Evolutionary conservation across 129 eudicot species (phyloP).

Genomic region (Oenanthe sinensis): DNA sequence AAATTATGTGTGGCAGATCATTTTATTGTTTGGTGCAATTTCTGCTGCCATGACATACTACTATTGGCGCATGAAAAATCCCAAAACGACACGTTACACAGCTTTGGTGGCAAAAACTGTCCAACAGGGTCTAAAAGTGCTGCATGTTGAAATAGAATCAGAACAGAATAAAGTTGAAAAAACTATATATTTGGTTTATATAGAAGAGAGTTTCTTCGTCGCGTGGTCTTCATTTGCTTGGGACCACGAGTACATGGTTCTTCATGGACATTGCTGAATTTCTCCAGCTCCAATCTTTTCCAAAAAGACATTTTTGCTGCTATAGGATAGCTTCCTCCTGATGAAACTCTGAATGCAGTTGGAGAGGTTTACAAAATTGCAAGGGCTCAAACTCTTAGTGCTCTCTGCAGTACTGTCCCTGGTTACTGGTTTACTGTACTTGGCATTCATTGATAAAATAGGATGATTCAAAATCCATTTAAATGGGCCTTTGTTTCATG

Average conservation of each 20-base stretch:
- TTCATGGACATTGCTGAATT: conserved; percentile 27
- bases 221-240: conserved; percentile 35
- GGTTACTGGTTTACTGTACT: conserved; percentile 41
- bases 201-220: conserved; percentile 21
- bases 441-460: conserved; percentile 27
- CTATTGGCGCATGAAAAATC: conserved; percentile 34
- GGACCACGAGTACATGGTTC: conserved; percentile 36
- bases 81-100: conserved; percentile 32
- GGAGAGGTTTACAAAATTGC: conserved; percentile 36
- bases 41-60: conserved; percentile 34
- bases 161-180: conserved; percentile 16
- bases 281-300: conserved; percentile 34
- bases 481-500: conserved; percentile 34
- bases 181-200: conserved; percentile 15
- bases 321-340: conserved; percentile 38
- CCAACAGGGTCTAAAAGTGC: conserved; percentile 30
- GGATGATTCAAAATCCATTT: conserved; percentile 34
- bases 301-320: conserved; percentile 40
- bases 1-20: conserved; percentile 32
- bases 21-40: conserved; percentile 33
- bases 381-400: conserved; percentile 35
- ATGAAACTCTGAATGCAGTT: conserved; percentile 35
- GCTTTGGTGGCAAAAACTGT: conserved; percentile 33
- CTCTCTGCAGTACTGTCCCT: conserved; percentile 44
- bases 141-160: conserved; percentile 22